phyloP scores from a whole-genome alignment of 148 eudicot species.

The Nepenthes mirabilis region DNA sequence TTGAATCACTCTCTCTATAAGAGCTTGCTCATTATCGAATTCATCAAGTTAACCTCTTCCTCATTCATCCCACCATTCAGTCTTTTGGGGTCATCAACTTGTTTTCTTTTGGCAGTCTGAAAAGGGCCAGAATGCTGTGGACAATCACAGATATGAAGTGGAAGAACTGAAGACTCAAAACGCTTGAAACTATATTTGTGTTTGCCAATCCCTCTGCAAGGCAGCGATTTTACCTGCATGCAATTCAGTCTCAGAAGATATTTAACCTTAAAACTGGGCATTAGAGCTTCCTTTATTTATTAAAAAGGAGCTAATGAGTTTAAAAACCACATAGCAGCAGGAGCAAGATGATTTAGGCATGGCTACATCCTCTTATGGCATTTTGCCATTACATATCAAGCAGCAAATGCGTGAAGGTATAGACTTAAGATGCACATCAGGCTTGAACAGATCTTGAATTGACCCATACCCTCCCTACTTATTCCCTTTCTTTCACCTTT shows the following conservation, averaged over 20 bases:
- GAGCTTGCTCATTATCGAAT: slow-evolving; percentile 46
- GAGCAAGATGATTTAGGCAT: too few relatives aligned
- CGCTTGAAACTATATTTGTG: slow-evolving; percentile 99
- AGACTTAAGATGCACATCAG: too few relatives aligned
- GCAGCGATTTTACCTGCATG: slow-evolving; percentile 52
- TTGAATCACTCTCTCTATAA: slow-evolving; percentile 20
- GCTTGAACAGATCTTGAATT: too few relatives aligned
- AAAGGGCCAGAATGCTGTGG: slow-evolving; percentile 44
- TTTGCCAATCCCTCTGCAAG: slow-evolving; percentile 77
- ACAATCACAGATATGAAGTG: slow-evolving; percentile 85
- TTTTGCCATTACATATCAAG: too few relatives aligned
- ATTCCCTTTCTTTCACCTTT: too few relatives aligned
- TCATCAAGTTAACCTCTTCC: slow-evolving; percentile 46
- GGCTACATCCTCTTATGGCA: too few relatives aligned
- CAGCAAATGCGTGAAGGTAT: too few relatives aligned
- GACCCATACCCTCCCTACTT: too few relatives aligned
- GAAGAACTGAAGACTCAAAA: slow-evolving; percentile 44
- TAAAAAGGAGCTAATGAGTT: neutral
- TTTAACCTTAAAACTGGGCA: neutral
- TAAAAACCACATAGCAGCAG: too few relatives aligned
- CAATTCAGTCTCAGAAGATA: neutral
- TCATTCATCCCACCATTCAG: slow-evolving; percentile 34
- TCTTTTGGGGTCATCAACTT: slow-evolving; percentile 13
- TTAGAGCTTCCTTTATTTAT: neutral
- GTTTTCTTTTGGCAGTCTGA: slow-evolving; percentile 13